These are phyloP conservation scores for Hirschfeldia incana DNA, from an alignment of 345 rosid species.

Conservation along the genomic window DNA sequence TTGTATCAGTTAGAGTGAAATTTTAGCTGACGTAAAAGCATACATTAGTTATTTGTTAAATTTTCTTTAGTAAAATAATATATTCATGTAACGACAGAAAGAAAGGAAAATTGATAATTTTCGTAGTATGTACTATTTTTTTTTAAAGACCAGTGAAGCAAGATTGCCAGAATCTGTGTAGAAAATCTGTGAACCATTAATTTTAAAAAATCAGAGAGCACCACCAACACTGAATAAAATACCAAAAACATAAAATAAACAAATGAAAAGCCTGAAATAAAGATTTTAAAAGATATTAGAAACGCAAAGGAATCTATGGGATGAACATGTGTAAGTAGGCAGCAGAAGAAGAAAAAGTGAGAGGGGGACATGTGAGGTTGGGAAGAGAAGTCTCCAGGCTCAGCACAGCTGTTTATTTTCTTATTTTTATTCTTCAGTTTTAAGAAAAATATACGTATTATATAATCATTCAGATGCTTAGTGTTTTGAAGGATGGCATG, in stretches of 20 bases:
- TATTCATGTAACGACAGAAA: constrained; percentile 22
- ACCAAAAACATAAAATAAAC: background rate
- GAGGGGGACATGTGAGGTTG: constrained; percentile 37
- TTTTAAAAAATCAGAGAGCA: background rate
- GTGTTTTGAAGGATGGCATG: background rate
- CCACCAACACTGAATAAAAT: constrained; percentile 5
- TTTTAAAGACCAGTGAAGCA: background rate
- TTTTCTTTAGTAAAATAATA: constrained; percentile 6
- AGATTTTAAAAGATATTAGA: constrained; percentile 7
- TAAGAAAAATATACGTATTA: background rate
- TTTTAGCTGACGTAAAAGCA: background rate
- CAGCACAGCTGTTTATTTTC: constrained; percentile 33
- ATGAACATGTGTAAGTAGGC: constrained; percentile 35
- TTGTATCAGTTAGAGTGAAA: background rate
- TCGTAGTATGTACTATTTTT: constrained; percentile 2
- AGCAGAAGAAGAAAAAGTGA: constrained; percentile 17
- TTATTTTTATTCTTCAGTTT: background rate
- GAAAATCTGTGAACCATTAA: constrained; percentile 12
- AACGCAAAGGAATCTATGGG: constrained; percentile 26
- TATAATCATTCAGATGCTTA: background rate
- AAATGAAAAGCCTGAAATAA: constrained; percentile 12
- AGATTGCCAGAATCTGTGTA: constrained; percentile 34
- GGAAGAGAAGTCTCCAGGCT: constrained; percentile 33
- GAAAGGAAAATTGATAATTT: background rate
- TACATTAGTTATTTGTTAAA: constrained; percentile 5